phyloP scores from a whole-genome alignment of 1,284 basidiomycete species.

The Cerioporus squamosus region DNA sequence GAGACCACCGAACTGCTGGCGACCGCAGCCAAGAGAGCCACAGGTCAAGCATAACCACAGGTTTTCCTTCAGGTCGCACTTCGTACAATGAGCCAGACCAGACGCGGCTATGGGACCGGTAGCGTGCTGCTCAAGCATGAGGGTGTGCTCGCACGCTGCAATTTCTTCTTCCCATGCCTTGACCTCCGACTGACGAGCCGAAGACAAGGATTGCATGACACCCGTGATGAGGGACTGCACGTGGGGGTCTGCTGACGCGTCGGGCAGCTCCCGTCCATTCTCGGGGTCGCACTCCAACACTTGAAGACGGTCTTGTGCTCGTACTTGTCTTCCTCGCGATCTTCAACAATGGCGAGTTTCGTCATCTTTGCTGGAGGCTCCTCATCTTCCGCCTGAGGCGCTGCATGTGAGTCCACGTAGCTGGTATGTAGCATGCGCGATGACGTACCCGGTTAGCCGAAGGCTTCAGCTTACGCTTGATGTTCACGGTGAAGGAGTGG shows the following conservation, averaged over 20 bases:
- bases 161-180: conserved; percentile 99
- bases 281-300: conserved; percentile 76
- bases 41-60: conserved; percentile 96
- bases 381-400: conserved; percentile 54
- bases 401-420: neutral
- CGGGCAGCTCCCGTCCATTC: conserved; percentile 55
- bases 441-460: conserved; percentile 66
- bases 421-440: neutral
- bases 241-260: conserved; percentile 43
- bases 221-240: conserved; percentile 66
- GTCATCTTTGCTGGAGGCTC: conserved; percentile 88
- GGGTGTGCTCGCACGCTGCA: conserved; percentile 84
- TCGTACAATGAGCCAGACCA: conserved; percentile 74
- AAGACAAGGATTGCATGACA: conserved; percentile 84
- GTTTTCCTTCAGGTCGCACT: conserved; percentile 86
- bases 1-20: conserved; percentile 84
- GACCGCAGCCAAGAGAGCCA: conserved; percentile 93
- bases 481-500: conserved; percentile 82
- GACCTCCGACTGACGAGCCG: conserved; percentile 91
- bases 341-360: conserved; percentile 87
- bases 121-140: conserved; percentile 72
- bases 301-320: conserved; percentile 70
- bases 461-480: conserved; percentile 78
- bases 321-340: conserved; percentile 89
- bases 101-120: conserved; percentile 57